Evolutionary conservation across 2,329 filamentous ascomycete genomes (phyloP).

Genomic region (Aureobasidium namibiae): DNA sequence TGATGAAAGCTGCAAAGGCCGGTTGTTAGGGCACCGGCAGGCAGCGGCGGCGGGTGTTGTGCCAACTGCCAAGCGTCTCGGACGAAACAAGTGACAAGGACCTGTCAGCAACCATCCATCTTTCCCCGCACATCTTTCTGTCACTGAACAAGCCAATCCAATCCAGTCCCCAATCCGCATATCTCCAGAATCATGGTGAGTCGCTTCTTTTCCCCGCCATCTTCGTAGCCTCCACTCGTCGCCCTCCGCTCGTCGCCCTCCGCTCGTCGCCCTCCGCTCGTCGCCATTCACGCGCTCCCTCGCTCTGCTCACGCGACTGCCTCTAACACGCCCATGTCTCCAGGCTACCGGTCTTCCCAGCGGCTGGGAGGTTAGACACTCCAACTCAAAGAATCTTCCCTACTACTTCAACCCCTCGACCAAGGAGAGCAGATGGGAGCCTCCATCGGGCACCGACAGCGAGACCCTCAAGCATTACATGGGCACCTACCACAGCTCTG

Average conservation of each 20-base stretch:
- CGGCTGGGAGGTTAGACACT: conserved; percentile 93
- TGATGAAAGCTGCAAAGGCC: neutral
- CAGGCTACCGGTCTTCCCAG: conserved; percentile 62
- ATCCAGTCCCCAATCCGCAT: neutral
- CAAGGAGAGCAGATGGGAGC: conserved; percentile 92
- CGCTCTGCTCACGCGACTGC: neutral
- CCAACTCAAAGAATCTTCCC: conserved; percentile 95
- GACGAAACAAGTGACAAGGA: neutral
- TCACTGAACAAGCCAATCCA: neutral
- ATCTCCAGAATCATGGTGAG: conserved; percentile 3
- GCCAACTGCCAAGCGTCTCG: neutral
- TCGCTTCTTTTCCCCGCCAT: neutral
- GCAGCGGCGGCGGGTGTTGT: too few species aligned
- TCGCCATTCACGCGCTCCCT: neutral
- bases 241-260: conserved; percentile 24
- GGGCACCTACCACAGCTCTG: conserved; percentile 71
- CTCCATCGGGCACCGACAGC: conserved; percentile 76
- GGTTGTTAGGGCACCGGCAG: neutral
- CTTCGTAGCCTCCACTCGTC: conserved; percentile 34
- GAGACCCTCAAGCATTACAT: conserved; percentile 93
- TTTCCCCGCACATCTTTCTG: neutral
- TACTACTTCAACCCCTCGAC: conserved; percentile 93
- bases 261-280: conserved; percentile 25
- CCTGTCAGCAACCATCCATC: neutral
- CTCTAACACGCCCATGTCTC: neutral